These are phyloP conservation scores for Penicillium sclerotiorum DNA, from an alignment of 2,329 filamentous ascomycete species.

Conservation along the genomic window DNA sequence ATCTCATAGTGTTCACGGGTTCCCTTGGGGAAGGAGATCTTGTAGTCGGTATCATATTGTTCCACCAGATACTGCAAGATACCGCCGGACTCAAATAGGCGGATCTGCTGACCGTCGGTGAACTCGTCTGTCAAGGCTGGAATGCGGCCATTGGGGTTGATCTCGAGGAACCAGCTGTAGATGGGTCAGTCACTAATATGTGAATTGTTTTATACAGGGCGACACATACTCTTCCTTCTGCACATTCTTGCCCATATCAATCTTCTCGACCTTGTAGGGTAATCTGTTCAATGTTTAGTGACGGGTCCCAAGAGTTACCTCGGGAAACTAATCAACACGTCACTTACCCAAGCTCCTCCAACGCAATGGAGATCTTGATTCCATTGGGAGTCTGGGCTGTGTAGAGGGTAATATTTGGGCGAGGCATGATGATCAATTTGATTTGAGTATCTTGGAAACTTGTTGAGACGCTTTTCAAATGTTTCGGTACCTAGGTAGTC, in stretches of 20 bases:
- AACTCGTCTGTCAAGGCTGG: slow-evolving; percentile 82
- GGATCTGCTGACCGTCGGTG: slow-evolving; percentile 70
- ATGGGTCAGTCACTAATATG: slow-evolving; percentile 10
- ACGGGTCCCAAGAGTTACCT: not conserved
- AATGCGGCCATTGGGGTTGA: slow-evolving; percentile 92
- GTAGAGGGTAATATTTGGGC: slow-evolving; percentile 75
- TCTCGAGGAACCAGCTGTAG: slow-evolving; percentile 75
- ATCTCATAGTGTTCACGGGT: slow-evolving; percentile 76
- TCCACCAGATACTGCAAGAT: slow-evolving; percentile 85
- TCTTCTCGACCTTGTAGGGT: slow-evolving; percentile 73
- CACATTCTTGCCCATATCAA: slow-evolving; percentile 73
- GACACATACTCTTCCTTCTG: slow-evolving; percentile 68
- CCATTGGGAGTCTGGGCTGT: slow-evolving; percentile 85
- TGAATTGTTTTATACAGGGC: not conserved
- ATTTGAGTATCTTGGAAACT: not conserved
- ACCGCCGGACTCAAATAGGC: slow-evolving; percentile 79
- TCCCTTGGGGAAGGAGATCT: slow-evolving; percentile 75
- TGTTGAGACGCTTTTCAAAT: too few species aligned
- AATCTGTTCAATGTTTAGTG: slow-evolving; percentile 46
- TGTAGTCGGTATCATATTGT: slow-evolving; percentile 78
- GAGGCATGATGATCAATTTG: slow-evolving; percentile 24
- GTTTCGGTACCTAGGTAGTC: too few species aligned
- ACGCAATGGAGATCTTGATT: slow-evolving; percentile 82
- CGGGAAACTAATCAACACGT: not conserved
- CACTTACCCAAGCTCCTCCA: slow-evolving; percentile 75